Evolutionary conservation across 1,139 yeast genomes (phyloP), one percentile per base, ranked within the genome.

Genomic region (Taphrina communis): DNA sequence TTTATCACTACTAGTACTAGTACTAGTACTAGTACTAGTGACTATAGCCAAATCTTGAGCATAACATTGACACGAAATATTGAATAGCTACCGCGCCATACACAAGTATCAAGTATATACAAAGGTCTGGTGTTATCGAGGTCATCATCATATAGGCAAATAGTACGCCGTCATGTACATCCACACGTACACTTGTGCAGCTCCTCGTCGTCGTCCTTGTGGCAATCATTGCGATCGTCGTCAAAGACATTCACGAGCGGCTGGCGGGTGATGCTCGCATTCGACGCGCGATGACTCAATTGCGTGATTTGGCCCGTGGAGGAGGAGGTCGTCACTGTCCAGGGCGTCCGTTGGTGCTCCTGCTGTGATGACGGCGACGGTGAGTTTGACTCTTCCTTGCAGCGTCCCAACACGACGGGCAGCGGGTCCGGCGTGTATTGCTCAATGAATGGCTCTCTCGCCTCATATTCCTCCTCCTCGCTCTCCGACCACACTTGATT

Each of bases 271-370:
- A 50, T 50, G 36, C 53, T 50, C 12, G 53, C 19, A 31, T n/a
- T 50, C 36, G 36, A 50, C 5, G 19, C 53, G 36, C 53, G 19
- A 21, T 50, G 19, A 11, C 21, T 35, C 53, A 50, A 50, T 11
- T 50, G 35, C 4, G 53, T 50, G 53, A 50, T 50, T 50, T 25
- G 31, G 1, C 53, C 53, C 6, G 53, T 21, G 36, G 53, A 50
- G n/a, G 53, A 50, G n/a, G 53, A 50, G 1, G 53, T 50, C 53
- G 19, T 50, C 9, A n/a, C 53, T 25, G 53, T 50, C 53, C 53
- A 50, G 2, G 53, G 53, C 7, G 36, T 25, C 12, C 9, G 7
- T 8, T 50, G 36, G 4, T 25, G 31, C 31, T 17, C 17, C 17
- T 25, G 31, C 31, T 25, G 31, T 25, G 31, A 25, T 25, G 31